A percentile compares a stretch with the other conserved stretches of the same genome.
Conservation (phyloP, 192 early-diverging fungal species). For the Coemansia sp. region DNA sequence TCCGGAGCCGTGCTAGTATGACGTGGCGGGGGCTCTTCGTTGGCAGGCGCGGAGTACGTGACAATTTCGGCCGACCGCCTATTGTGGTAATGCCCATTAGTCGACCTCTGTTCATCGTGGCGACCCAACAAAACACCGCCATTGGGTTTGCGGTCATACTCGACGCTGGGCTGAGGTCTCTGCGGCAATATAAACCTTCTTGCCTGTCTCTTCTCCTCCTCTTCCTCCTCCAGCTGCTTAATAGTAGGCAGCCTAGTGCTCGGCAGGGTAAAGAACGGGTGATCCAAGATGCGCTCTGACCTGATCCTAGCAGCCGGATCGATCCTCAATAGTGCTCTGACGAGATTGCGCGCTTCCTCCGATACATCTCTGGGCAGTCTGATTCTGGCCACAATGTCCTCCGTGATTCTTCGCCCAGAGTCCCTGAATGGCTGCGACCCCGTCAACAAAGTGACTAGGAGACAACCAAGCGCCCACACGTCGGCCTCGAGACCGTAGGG, state of each 20-base stretch:
- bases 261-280: conserved; percentile 58
- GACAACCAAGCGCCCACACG: conserved; percentile 79
- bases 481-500: conserved; percentile 75
- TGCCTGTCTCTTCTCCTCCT: background rate
- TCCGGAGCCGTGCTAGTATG: background rate
- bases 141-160: background rate
- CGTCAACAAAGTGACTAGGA: conserved; percentile 73
- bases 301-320: conserved; percentile 60
- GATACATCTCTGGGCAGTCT: conserved; percentile 61
- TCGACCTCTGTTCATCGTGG: background rate
- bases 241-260: conserved; percentile 18
- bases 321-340: conserved; percentile 61
- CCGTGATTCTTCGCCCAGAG: conserved; percentile 23
- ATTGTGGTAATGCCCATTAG: background rate
- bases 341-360: conserved; percentile 58
- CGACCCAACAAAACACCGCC: background rate
- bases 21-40: background rate
- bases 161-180: background rate
- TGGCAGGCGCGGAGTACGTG: background rate
- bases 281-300: conserved; percentile 53
- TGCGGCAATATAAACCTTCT: conserved; percentile 4
- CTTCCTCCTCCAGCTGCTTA: conserved; percentile 4
- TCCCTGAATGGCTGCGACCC: conserved; percentile 73
- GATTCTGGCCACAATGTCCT: conserved; percentile 53
- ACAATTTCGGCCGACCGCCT: background rate